These are phyloP conservation scores for Talinum fruticosum DNA, from an alignment of 148 eudicot species.

Conservation along the genomic window DNA sequence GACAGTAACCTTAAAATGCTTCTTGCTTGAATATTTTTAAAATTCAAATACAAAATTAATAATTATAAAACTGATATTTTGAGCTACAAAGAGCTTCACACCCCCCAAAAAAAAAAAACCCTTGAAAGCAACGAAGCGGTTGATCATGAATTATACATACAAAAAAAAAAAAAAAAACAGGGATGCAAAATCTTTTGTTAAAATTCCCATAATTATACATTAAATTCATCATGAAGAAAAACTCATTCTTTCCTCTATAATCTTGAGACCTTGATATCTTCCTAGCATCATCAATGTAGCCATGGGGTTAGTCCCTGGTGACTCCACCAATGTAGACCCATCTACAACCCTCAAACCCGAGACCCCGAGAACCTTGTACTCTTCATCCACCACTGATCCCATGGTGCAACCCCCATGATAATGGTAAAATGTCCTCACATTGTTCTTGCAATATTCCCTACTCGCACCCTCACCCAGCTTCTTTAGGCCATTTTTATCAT, in stretches of 20 bases:
- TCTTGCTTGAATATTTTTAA: too few relatives aligned
- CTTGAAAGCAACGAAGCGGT: too few relatives aligned
- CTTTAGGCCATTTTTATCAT: slow-evolving; percentile 3
- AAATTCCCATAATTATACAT: background rate
- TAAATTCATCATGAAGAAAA: slow-evolving; percentile 2
- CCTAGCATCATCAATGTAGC: slow-evolving; percentile 49
- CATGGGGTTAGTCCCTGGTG: slow-evolving; percentile 52
- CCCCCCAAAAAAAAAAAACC: too few relatives aligned
- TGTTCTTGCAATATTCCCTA: slow-evolving; percentile 35
- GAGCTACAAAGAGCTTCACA: too few relatives aligned
- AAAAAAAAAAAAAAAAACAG: too few relatives aligned
- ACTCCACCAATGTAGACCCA: slow-evolving; percentile 41
- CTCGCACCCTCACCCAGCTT: slow-evolving; percentile 29
- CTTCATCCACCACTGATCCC: slow-evolving; percentile 42
- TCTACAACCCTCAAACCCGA: slow-evolving; percentile 41
- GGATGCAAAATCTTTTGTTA: too few relatives aligned
- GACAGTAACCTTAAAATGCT: too few relatives aligned
- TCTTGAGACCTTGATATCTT: slow-evolving; percentile 44
- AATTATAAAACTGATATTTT: too few relatives aligned
- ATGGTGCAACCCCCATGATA: slow-evolving; percentile 48
- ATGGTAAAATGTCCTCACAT: slow-evolving; percentile 45
- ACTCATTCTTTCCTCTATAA: slow-evolving; percentile 20
- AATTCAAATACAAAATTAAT: too few relatives aligned
- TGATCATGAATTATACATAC: slow-evolving; percentile 4
- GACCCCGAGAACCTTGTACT: slow-evolving; percentile 35